These are phyloP conservation scores for Ceratocystis albifundus DNA, from an alignment of 2,329 filamentous ascomycete genomes.

Conservation along the genomic window DNA sequence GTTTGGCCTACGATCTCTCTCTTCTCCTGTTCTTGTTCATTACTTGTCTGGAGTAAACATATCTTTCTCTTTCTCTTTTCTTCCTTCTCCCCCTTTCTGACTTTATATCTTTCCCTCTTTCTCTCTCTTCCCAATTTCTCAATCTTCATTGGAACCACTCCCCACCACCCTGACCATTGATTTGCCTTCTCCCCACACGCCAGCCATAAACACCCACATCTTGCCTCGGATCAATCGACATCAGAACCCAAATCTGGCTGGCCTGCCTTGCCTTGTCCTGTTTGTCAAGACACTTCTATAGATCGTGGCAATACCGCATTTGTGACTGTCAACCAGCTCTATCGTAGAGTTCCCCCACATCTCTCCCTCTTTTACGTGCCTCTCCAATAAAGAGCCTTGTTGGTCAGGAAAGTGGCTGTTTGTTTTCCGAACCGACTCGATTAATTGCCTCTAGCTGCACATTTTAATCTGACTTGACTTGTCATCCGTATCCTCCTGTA, in stretches of 20 bases:
- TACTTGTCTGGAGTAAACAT: no score
- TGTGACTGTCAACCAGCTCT: background rate
- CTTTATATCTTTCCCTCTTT: background rate
- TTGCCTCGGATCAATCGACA: background rate
- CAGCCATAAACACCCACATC: background rate
- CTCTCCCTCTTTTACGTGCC: background rate
- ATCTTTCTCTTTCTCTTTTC: background rate
- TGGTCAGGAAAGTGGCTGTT: no score
- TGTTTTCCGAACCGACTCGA: no score
- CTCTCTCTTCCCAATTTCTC: background rate
- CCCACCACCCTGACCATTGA: background rate
- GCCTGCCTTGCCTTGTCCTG: background rate
- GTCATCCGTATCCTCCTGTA: no score
- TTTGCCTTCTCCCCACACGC: background rate
- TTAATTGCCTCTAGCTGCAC: no score
- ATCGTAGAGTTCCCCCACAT: background rate
- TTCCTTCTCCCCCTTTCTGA: background rate
- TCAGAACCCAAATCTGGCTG: background rate
- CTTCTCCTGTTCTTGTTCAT: background rate
- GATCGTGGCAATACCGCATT: constrained; percentile 1
- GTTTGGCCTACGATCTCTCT: background rate
- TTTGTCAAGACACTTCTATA: constrained; percentile 3
- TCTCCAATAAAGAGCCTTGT: background rate
- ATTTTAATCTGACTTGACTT: no score
- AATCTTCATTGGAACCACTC: background rate